A percentile compares a stretch with the other conserved stretches of the same genome.
These are phyloP conservation scores for Metrosideros polymorpha DNA, from an alignment of 441 rosid species.

Conservation along the genomic window DNA sequence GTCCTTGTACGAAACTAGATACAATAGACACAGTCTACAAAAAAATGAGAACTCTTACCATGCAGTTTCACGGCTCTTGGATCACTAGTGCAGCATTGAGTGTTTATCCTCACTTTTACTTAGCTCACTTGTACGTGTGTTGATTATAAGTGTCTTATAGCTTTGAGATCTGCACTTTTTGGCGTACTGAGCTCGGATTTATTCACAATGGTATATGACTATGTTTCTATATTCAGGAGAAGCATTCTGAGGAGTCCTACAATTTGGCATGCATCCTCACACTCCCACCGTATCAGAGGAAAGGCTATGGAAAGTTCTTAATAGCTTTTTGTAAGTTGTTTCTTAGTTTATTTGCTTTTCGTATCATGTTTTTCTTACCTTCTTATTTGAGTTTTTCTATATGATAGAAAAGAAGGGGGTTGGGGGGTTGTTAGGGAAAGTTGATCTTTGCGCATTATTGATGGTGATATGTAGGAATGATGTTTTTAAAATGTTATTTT, in stretches of 20 bases:
- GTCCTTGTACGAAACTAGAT: not conserved
- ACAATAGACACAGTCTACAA: not conserved
- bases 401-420: not conserved
- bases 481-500: not conserved
- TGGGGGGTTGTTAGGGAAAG: not conserved
- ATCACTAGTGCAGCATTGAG: not conserved
- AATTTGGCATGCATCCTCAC: conserved; percentile 98
- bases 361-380: not conserved
- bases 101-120: not conserved
- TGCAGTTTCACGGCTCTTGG: not conserved
- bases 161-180: not conserved
- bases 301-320: conserved; percentile 97
- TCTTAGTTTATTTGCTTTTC: not conserved
- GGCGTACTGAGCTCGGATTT: not conserved
- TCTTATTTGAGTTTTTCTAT: not conserved
- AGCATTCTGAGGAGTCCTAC: conserved; percentile 96
- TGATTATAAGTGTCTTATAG: not conserved
- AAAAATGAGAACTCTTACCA: not conserved
- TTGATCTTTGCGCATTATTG: not conserved
- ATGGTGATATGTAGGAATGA: not conserved
- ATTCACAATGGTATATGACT: not conserved
- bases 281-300: conserved; percentile 98
- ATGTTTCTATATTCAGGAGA: conserved; percentile 55
- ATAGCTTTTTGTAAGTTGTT: conserved; percentile 91
- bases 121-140: not conserved